A percentile compares a stretch with the other conserved stretches of the same genome.
phyloP scores from a whole-genome alignment of 805 yeast species.

The Cyberlindnera japonica region DNA sequence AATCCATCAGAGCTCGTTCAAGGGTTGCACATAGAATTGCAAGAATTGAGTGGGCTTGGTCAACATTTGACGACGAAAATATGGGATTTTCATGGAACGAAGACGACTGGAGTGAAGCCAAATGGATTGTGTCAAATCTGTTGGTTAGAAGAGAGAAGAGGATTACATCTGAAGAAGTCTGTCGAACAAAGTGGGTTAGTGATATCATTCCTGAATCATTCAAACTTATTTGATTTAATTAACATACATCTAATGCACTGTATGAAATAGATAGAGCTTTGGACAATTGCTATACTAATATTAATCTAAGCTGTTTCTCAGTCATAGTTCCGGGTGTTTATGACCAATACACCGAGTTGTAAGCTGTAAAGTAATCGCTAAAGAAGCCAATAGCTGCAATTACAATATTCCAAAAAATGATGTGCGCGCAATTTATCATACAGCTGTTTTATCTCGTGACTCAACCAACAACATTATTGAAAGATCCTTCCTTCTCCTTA shows the following conservation, averaged over 20 bases:
- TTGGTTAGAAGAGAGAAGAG: slow-evolving; percentile 48
- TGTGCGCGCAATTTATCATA: neutral
- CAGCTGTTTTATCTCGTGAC: neutral
- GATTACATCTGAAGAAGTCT: slow-evolving; percentile 32
- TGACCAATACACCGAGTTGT: too few relatives aligned
- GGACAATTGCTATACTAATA: too few relatives aligned
- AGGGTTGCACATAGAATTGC: slow-evolving; percentile 87
- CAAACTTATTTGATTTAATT: too few relatives aligned
- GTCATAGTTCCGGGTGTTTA: too few relatives aligned
- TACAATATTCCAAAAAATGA: too few relatives aligned
- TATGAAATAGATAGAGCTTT: neutral
- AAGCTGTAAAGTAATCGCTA: too few relatives aligned
- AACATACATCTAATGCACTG: neutral
- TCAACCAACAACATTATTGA: slow-evolving; percentile 61
- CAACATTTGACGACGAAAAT: slow-evolving; percentile 37
- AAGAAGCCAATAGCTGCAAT: too few relatives aligned
- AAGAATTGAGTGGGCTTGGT: slow-evolving; percentile 90
- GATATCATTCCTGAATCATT: slow-evolving; percentile 13
- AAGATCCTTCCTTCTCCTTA: slow-evolving; percentile 83
- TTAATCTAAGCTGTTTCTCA: too few relatives aligned
- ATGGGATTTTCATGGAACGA: slow-evolving; percentile 16
- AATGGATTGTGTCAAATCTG: slow-evolving; percentile 45
- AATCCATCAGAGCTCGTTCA: slow-evolving; percentile 42
- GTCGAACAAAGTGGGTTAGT: slow-evolving; percentile 34
- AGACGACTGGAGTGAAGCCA: slow-evolving; percentile 44